These are phyloP conservation scores for Schizophyllum commune DNA, from an alignment of 1,284 basidiomycete species.

Conservation along the genomic window DNA sequence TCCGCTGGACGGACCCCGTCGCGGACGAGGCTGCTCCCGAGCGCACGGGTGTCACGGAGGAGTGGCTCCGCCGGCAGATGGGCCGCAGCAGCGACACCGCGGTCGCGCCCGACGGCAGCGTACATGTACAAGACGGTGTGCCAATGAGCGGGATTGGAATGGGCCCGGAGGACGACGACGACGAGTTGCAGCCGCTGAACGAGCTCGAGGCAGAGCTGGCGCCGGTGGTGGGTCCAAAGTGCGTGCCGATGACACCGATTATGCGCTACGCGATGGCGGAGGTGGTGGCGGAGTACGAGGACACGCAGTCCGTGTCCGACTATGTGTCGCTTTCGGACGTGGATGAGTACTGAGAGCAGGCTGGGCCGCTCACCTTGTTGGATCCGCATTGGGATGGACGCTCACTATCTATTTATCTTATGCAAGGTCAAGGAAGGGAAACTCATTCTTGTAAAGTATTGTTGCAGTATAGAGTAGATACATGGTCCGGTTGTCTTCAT, in stretches of 20 bases:
- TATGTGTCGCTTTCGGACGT: conserved; percentile 65
- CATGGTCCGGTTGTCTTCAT: too few species aligned
- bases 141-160: not conserved
- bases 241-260: conserved; percentile 47
- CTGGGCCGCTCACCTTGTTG: too few species aligned
- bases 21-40: conserved; percentile 37
- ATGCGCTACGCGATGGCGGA: conserved; percentile 74
- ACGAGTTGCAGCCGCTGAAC: not conserved
- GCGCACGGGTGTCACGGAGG: not conserved
- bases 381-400: too few species aligned
- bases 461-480: too few species aligned
- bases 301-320: conserved; percentile 62
- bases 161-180: not conserved
- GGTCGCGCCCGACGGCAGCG: not conserved
- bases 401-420: too few species aligned
- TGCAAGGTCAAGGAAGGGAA: too few species aligned
- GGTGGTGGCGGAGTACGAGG: conserved; percentile 72
- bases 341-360: conserved; percentile 49
- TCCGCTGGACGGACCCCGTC: conserved; percentile 69
- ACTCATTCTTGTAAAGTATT: too few species aligned
- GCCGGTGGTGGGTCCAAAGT: not conserved
- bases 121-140: too few species aligned
- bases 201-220: not conserved
- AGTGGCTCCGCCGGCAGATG: not conserved
- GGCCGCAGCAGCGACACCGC: not conserved